These are phyloP conservation scores for Agrocybe pediades DNA, from an alignment of 768 basidiomycete genomes.

Conservation along the genomic window DNA sequence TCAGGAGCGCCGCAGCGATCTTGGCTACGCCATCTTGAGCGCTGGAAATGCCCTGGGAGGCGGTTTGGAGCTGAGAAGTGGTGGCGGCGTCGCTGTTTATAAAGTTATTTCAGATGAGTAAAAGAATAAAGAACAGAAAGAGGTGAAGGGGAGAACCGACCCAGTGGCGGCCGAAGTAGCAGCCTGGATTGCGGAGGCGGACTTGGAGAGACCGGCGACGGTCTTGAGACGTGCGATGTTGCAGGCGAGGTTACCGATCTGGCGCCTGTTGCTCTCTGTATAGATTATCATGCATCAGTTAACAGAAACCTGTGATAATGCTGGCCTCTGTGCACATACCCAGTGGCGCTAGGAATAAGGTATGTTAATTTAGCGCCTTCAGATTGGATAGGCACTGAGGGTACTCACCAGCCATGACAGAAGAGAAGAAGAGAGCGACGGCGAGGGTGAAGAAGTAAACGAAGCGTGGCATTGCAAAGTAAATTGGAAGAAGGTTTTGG, in stretches of 20 bases:
- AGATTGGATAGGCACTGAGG: not conserved
- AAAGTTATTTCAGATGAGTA: not conserved
- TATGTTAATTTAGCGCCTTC: not conserved
- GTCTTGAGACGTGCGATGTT: slow-evolving; percentile 18
- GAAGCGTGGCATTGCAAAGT: slow-evolving; percentile 13
- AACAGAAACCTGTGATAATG: not conserved
- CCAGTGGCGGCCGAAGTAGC: slow-evolving; percentile 9
- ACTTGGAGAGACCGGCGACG: slow-evolving; percentile 14
- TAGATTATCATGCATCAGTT: not conserved
- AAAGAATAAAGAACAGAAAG: not conserved
- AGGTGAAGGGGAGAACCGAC: not conserved
- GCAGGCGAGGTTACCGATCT: slow-evolving; percentile 16
- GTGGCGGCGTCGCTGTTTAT: slow-evolving; percentile 12
- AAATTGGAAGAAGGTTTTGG: not conserved
- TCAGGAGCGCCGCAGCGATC: slow-evolving; percentile 15
- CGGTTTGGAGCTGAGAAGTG: slow-evolving; percentile 11
- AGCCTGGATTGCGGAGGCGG: slow-evolving; percentile 6
- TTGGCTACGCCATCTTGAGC: slow-evolving; percentile 14
- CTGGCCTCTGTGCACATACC: not conserved
- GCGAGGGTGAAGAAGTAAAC: slow-evolving; percentile 9
- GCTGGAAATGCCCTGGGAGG: slow-evolving; percentile 9
- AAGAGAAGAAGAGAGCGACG: slow-evolving; percentile 8
- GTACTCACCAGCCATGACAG: slow-evolving; percentile 8
- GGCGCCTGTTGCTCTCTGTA: slow-evolving; percentile 9
- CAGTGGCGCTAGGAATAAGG: slow-evolving; percentile 3